Conservation (phyloP, 1,284 basidiomycete genomes). For the Termitomyces sp. region DNA sequence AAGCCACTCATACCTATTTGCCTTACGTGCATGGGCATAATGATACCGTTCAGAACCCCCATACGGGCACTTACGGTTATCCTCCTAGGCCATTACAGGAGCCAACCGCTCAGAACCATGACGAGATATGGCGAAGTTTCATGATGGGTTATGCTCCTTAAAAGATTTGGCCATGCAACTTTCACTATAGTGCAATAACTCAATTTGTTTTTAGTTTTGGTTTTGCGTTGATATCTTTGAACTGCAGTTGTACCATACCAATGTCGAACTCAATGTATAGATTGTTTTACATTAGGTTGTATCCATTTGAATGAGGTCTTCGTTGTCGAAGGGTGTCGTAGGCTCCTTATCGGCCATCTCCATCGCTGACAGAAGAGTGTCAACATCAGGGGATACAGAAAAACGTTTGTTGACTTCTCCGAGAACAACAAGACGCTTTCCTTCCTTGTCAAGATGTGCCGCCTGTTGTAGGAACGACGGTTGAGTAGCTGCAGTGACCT, state of each 20-base stretch:
- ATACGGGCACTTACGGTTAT: slow-evolving; percentile 6
- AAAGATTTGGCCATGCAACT: not conserved
- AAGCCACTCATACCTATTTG: slow-evolving; percentile 4
- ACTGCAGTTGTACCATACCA: not conserved
- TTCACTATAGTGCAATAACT: not conserved
- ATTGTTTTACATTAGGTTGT: slow-evolving; percentile 20
- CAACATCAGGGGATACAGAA: slow-evolving; percentile 82
- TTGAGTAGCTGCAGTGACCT: slow-evolving; percentile 84
- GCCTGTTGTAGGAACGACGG: slow-evolving; percentile 89
- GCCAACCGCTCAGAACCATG: slow-evolving; percentile 20
- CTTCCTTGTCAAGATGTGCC: slow-evolving; percentile 62
- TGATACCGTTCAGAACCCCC: not conserved
- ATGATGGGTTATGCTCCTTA: slow-evolving; percentile 21
- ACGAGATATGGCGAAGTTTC: slow-evolving; percentile 31
- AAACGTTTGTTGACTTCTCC: slow-evolving; percentile 87
- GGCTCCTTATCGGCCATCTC: slow-evolving; percentile 43
- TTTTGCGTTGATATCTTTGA: not conserved
- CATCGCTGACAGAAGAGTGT: slow-evolving; percentile 70
- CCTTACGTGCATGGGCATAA: slow-evolving; percentile 4
- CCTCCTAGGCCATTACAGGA: slow-evolving; percentile 12
- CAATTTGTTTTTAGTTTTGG: not conserved
- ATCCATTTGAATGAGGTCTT: slow-evolving; percentile 58
- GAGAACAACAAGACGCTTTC: slow-evolving; percentile 63
- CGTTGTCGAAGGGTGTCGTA: slow-evolving; percentile 32
- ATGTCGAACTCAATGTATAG: not conserved